phyloP scores from a whole-genome alignment of 2,329 filamentous ascomycete genomes.

The Fusarium coffeatum region DNA sequence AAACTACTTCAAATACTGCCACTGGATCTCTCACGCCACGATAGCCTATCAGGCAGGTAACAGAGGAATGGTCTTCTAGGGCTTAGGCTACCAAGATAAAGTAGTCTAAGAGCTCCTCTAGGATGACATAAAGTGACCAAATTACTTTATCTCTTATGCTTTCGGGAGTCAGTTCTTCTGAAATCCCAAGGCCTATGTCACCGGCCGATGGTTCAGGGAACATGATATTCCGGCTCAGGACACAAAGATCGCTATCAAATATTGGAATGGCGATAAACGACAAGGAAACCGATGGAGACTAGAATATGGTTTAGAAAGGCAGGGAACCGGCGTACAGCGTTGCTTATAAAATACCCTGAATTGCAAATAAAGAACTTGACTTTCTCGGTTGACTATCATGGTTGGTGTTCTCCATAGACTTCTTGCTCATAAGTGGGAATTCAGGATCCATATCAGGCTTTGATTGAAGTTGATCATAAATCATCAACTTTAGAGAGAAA shows the following conservation, averaged over 20 bases:
- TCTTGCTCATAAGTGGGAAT: background rate
- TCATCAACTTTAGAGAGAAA: background rate
- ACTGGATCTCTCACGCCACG: background rate
- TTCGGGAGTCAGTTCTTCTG: background rate
- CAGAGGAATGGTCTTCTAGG: background rate
- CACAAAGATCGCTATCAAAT: background rate
- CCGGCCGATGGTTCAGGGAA: background rate
- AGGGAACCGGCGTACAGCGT: background rate
- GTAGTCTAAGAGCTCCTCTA: background rate
- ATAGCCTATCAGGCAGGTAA: background rate
- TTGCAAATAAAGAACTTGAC: background rate
- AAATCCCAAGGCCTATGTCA: background rate
- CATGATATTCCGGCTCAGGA: background rate
- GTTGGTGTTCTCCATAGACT: background rate
- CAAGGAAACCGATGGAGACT: background rate
- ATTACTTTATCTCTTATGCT: background rate
- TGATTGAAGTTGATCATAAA: background rate
- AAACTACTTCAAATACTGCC: background rate
- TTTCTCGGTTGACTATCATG: background rate
- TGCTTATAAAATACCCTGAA: slow-evolving; percentile 13
- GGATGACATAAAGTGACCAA: background rate
- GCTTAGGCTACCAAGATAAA: background rate
- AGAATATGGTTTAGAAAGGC: background rate
- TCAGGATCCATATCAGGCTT: background rate
- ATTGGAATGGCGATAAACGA: background rate